Percentiles rank a stretch among this genome's conserved stretches.
phyloP scores from a whole-genome alignment of 345 rosid genomes.

The Eucalyptus guilfoylei region DNA sequence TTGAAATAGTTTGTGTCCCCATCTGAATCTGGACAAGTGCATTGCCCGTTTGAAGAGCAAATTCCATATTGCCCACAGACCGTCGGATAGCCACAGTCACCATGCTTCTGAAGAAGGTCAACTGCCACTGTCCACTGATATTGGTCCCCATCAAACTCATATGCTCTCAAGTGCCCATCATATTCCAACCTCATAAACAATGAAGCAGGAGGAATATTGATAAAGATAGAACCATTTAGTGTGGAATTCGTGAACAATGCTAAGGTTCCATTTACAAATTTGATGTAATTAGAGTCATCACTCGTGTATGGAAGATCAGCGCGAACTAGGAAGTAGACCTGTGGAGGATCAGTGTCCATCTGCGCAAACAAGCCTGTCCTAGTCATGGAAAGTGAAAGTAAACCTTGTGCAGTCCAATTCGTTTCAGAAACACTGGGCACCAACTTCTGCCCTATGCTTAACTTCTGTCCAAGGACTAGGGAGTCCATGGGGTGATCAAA shows the following conservation, averaged over 20 bases:
- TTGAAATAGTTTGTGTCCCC: background rate
- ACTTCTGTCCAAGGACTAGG: background rate
- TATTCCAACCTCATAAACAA: background rate
- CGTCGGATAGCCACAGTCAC: background rate
- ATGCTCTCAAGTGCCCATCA: conserved; percentile 15
- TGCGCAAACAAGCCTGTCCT: background rate
- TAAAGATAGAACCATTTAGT: background rate
- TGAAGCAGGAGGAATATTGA: background rate
- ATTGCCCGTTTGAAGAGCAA: background rate
- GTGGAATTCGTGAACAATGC: background rate
- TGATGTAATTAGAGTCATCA: background rate
- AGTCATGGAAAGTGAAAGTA: conserved; percentile 1
- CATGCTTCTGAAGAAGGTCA: background rate
- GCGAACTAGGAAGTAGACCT: background rate
- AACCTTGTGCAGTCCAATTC: background rate
- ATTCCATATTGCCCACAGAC: background rate
- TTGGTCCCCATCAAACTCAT: background rate
- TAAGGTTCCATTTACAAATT: background rate
- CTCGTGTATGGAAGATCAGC: background rate
- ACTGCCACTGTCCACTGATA: background rate
- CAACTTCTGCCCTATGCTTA: background rate
- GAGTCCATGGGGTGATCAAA: conserved; percentile 1
- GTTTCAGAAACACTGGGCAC: background rate
- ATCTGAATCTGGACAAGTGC: background rate
- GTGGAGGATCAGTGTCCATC: background rate